Base-by-base conservation (phyloP, 179 eudicot species). In the Actinidia polygama region DNA sequence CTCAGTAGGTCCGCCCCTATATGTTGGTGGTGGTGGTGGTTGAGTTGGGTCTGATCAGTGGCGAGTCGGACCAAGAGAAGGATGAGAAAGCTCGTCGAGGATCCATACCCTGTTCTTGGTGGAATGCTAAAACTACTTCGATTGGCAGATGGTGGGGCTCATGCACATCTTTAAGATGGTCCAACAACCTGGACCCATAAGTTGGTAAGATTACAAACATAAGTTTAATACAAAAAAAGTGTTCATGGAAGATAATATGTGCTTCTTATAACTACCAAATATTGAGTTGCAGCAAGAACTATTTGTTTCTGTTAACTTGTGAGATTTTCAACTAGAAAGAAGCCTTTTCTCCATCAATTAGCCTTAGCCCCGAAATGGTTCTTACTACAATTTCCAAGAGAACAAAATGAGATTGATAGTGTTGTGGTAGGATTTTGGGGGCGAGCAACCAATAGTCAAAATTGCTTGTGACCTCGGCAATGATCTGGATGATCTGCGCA, bases 111-210 rank as follows among this genome's bases (percentile, higher is more conserved):
- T 96, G 84, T 96, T 96, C 87, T 96, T 98, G 0, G 95, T 95
- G 18, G 99, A 96, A 86, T 96, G 99, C 74, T 93, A 93, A 75
- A 88, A 93, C 84, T 96, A 96, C 88, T 96, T 96, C 82, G 98
- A 96, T 84, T 96, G 99, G 98, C 98, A 95, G 69, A 96, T 98
- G 0, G 98, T 95, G 26, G 98, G 99, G 36, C 84, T 96, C 46
- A 91, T 95, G 94, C 94, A 95, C 77, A 96, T 98, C 81, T 92
- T 50, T 82, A 85, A 86, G 73, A 96, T 93, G 83, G 91, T 98
- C 79, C 84, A 84, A 18, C 99, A 95, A 74, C 94, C 95, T 75
- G 99, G 99, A 62, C 95, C 97, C 73, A 88, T 96, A 14, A 96
- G 98, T 84, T 89, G 99, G 75, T 18, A 12, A 46, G 46, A 24